Evolutionary conservation across 345 rosid genomes (phyloP), one percentile per base, ranked within the genome.

Genomic region (Linum lewisii): DNA sequence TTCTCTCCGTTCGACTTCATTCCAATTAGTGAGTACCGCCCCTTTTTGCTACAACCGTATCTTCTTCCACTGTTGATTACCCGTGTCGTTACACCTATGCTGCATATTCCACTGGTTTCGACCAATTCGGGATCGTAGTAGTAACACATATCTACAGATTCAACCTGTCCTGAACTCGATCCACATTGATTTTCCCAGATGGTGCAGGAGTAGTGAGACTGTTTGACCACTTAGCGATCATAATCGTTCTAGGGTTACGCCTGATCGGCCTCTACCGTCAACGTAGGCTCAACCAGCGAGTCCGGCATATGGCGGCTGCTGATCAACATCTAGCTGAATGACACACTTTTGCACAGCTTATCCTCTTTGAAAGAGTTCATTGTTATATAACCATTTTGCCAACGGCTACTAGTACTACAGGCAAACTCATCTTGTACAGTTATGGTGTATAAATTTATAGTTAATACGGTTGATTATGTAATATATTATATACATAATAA

Each of bases 1-100:
- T 81, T 85, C n/a, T 73, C 81, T 37, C 84, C 86, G 21, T 79
- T 85, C 24, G 76, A 82, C 67, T 84, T 88, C 72, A 81, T 88
- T 59, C 94, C 88, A 14, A 79, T 82, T 2, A 90, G 96, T 82
- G 70, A 65, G 72, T 54, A 38, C 6, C 65, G 49, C 6, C 65
- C 58, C 45, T 72, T 42, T 26, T 21, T 0, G 45, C 59, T 22
- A 59, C 0, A 36, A 6, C 19, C 21, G 22, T 25, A 54, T 5
- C 29, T 56, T 21, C 18, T 29, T 11, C 51, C 2, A 8, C 51
- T 16, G 20, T 7, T 36, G 14, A 21, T 42, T n/a, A n/a, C n/a
- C n/a, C n/a, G n/a, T n/a, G n/a, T n/a, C n/a, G n/a, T n/a, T n/a
- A n/a, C n/a, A n/a, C n/a, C n/a, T n/a, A n/a, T n/a, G n/a, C n/a